These are phyloP conservation scores for Quambalaria eucalypti DNA, from an alignment of 1,284 basidiomycete genomes.

Conservation along the genomic window DNA sequence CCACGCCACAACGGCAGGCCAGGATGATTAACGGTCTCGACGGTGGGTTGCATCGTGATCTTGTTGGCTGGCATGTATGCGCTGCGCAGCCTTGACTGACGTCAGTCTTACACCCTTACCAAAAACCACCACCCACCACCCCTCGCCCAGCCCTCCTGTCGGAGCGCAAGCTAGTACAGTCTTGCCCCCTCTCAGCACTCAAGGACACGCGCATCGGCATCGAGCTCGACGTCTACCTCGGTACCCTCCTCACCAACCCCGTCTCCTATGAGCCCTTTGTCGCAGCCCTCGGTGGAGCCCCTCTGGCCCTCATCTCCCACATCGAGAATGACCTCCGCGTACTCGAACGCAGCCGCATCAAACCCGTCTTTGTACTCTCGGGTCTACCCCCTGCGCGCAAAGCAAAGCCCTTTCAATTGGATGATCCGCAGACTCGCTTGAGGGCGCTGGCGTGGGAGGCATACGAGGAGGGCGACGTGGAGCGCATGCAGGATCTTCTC, in stretches of 20 bases:
- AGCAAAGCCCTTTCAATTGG: slow-evolving; percentile 30
- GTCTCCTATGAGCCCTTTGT: slow-evolving; percentile 75
- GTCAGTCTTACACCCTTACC: background rate
- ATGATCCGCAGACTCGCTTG: slow-evolving; percentile 35
- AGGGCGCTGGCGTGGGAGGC: slow-evolving; percentile 38
- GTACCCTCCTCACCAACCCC: slow-evolving; percentile 66
- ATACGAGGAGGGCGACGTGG: slow-evolving; percentile 54
- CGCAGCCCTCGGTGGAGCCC: slow-evolving; percentile 85
- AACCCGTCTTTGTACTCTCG: slow-evolving; percentile 93
- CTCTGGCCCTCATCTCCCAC: slow-evolving; percentile 56
- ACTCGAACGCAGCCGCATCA: slow-evolving; percentile 83
- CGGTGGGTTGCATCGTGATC: no score
- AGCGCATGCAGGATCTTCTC: slow-evolving; percentile 71
- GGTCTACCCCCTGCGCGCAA: slow-evolving; percentile 50
- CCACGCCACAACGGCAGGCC: no score
- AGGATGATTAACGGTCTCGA: slow-evolving; percentile 7
- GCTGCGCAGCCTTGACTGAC: background rate
- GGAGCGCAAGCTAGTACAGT: slow-evolving; percentile 76
- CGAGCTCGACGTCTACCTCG: slow-evolving; percentile 85
- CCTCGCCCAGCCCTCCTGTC: slow-evolving; percentile 46
- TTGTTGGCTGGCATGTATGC: background rate
- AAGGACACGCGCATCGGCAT: slow-evolving; percentile 91
- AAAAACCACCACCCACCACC: no score
- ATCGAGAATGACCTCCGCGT: slow-evolving; percentile 84
- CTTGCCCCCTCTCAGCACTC: slow-evolving; percentile 70